These are phyloP conservation scores for Pseudocercospora ulei DNA, from an alignment of 2,329 filamentous ascomycete genomes.

Conservation along the genomic window DNA sequence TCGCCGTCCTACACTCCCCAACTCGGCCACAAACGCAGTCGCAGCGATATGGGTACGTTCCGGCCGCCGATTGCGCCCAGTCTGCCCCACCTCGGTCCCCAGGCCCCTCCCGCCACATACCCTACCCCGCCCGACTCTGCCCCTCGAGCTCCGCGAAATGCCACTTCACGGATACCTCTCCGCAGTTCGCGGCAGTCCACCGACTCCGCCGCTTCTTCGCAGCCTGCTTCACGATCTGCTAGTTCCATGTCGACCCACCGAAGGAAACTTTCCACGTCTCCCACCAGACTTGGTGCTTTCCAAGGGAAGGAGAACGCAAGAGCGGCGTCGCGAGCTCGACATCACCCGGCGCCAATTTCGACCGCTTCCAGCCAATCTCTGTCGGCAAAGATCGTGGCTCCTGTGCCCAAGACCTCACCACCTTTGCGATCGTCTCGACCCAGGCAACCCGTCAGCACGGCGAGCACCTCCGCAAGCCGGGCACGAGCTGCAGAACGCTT, in stretches of 20 bases:
- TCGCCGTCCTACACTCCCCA: constrained; percentile 18
- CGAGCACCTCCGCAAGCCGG: constrained; percentile 61
- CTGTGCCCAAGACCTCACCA: constrained; percentile 64
- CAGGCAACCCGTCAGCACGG: constrained; percentile 65
- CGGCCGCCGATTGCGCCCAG: constrained; percentile 23
- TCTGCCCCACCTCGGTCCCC: constrained; percentile 27
- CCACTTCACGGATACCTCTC: constrained; percentile 30
- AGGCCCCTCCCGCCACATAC: constrained; percentile 19
- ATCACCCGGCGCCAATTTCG: constrained; percentile 29
- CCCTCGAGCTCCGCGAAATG: constrained; percentile 10
- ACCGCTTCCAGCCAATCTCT: constrained; percentile 36
- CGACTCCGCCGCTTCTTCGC: constrained; percentile 31
- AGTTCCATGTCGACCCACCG: constrained; percentile 27
- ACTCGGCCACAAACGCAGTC: constrained; percentile 31
- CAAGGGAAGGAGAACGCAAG: constrained; percentile 28
- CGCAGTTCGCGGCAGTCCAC: constrained; percentile 26
- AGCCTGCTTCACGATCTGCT: constrained; percentile 24
- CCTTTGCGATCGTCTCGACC: constrained; percentile 70
- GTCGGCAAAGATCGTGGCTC: constrained; percentile 62
- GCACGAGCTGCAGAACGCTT: constrained; percentile 55
- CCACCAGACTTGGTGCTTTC: constrained; percentile 21
- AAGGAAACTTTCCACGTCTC: constrained; percentile 29
- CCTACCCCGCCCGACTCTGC: constrained; percentile 27
- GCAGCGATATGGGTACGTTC: constrained; percentile 29
- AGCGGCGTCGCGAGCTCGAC: constrained; percentile 29